Percentiles rank a stretch among this genome's conserved stretches.
These are phyloP conservation scores for Fusarium floridanum DNA, from an alignment of 2,329 filamentous ascomycete species.

Conservation along the genomic window DNA sequence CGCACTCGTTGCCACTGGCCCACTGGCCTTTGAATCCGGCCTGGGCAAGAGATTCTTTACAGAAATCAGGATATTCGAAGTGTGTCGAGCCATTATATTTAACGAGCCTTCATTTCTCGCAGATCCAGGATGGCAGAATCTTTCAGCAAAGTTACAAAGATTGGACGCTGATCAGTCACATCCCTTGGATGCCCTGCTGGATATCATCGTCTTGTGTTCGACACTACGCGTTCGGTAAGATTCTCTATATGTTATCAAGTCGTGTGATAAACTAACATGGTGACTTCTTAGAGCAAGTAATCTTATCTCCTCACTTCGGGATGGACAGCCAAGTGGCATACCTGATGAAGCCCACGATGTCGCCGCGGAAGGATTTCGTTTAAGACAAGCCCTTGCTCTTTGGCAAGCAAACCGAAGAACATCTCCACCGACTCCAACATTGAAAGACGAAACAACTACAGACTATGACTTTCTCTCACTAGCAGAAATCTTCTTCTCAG, in stretches of 20 bases:
- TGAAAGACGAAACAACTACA: fast-evolving
- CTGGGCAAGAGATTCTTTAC: constrained; percentile 46
- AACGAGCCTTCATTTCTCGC: constrained; percentile 48
- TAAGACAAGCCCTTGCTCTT: constrained; percentile 28
- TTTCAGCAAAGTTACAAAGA: constrained; percentile 8
- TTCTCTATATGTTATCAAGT: neutral
- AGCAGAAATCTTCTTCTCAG: constrained; percentile 44
- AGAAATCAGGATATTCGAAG: constrained; percentile 50
- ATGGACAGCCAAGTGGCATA: fast-evolving
- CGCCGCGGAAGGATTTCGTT: constrained; percentile 36
- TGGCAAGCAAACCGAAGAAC: constrained; percentile 15
- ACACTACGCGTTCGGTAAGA: constrained; percentile 43
- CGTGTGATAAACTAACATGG: neutral
- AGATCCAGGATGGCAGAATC: constrained; percentile 36
- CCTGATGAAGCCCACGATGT: constrained; percentile 4
- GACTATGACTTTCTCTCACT: constrained; percentile 37
- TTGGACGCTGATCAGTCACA: fast-evolving
- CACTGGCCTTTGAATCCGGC: constrained; percentile 39
- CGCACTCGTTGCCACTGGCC: constrained; percentile 48
- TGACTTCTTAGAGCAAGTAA: neutral
- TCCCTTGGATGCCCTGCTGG: constrained; percentile 45
- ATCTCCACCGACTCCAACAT: fast-evolving
- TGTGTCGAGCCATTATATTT: constrained; percentile 50
- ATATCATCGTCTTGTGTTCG: constrained; percentile 50
- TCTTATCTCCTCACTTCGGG: neutral